Percentiles rank a stretch among this genome's conserved stretches.
phyloP scores from a whole-genome alignment of 495 filamentous ascomycete genomes.

The Penicillium chermesinum region DNA sequence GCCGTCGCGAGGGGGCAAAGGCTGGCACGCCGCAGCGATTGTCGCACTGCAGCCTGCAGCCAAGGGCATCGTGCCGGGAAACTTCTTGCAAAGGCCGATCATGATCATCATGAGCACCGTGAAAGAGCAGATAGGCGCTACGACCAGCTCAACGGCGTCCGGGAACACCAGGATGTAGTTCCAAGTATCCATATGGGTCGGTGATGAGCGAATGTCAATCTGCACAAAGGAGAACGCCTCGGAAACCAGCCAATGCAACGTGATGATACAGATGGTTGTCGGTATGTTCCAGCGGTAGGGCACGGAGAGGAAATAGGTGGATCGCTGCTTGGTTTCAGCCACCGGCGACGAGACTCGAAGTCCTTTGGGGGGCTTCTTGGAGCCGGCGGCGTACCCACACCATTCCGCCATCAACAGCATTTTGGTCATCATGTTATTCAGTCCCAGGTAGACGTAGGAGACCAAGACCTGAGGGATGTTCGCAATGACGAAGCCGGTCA shows the following conservation, averaged over 20 bases:
- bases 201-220: neutral
- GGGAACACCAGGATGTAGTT: neutral
- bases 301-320: slow-evolving; percentile 9
- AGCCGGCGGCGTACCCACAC: slow-evolving; percentile 8
- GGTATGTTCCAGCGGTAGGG: slow-evolving; percentile 9
- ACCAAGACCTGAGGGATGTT: slow-evolving; percentile 1
- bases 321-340: slow-evolving; percentile 4
- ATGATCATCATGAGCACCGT: neutral
- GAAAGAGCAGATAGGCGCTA: neutral
- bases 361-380: slow-evolving; percentile 9
- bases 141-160: neutral
- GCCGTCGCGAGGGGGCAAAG: neutral
- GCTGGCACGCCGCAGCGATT: neutral
- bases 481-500: neutral
- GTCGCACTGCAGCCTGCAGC: neutral
- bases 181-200: neutral
- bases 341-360: slow-evolving; percentile 23
- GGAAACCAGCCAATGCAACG: slow-evolving; percentile 11
- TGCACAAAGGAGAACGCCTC: slow-evolving; percentile 6
- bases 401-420: slow-evolving; percentile 33
- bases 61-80: neutral
- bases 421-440: slow-evolving; percentile 30
- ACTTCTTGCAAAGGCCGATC: neutral
- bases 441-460: slow-evolving; percentile 28
- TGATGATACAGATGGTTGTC: neutral